Evolutionary conservation across 495 filamentous ascomycete genomes (phyloP).

Genomic region (Coniosporium apollinis): DNA sequence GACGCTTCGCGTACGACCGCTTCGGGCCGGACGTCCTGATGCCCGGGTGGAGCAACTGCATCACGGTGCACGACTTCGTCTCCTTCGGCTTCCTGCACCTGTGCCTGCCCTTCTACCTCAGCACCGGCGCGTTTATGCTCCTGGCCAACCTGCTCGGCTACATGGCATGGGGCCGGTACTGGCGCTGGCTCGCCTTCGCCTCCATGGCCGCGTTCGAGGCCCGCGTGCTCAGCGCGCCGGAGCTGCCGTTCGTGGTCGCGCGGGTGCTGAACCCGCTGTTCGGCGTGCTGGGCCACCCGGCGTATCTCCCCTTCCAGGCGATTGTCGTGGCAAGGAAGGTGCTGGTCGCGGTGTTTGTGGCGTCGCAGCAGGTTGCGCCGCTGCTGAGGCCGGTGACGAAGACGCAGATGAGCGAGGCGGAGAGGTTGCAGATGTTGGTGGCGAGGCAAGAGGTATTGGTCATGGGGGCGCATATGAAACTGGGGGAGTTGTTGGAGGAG

Average conservation of each 20-base stretch:
- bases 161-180: constrained; percentile 72
- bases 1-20: constrained; percentile 82
- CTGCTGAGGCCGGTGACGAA: constrained; percentile 24
- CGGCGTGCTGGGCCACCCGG: constrained; percentile 31
- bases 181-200: constrained; percentile 70
- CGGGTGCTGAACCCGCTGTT: constrained; percentile 48
- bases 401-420: constrained; percentile 17
- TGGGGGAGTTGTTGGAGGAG: constrained; percentile 51
- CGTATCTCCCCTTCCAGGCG: constrained; percentile 79
- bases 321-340: constrained; percentile 60
- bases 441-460: constrained; percentile 37
- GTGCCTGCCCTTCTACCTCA: constrained; percentile 50
- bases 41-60: constrained; percentile 47
- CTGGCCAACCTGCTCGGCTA: constrained; percentile 61
- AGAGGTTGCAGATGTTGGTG: constrained; percentile 42
- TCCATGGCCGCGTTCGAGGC: constrained; percentile 57
- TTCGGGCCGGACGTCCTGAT: constrained; percentile 63
- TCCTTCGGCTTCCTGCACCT: constrained; percentile 39
- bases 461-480: constrained; percentile 47
- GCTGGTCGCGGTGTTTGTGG: constrained; percentile 70
- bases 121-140: constrained; percentile 43
- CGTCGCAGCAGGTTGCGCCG: constrained; percentile 67
- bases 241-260: constrained; percentile 36
- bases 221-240: constrained; percentile 51
- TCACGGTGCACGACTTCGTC: constrained; percentile 61